Evolutionary conservation across 148 eudicot species (phyloP).

Genomic region (Arbutus unedo): DNA sequence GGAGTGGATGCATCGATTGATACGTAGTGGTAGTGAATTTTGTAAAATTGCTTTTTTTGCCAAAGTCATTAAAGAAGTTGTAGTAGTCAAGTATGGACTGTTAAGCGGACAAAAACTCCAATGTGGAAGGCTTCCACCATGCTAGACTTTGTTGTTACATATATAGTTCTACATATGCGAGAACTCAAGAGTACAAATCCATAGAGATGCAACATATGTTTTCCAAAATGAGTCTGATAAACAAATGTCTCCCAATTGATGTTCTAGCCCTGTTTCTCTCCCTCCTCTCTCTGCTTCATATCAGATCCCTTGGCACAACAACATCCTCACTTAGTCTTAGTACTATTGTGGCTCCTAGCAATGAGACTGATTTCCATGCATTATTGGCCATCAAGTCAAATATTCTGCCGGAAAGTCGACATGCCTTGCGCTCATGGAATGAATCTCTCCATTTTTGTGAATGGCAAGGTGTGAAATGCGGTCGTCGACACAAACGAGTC

Average conservation of each 20-base stretch:
- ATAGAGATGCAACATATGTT: too few relatives aligned
- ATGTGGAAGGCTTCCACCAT: too few relatives aligned
- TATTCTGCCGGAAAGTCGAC: neutral
- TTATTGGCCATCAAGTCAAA: neutral
- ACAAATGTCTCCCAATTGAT: neutral
- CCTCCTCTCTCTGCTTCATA: neutral
- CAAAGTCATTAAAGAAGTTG: too few relatives aligned
- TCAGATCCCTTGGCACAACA: neutral
- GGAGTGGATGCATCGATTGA: too few relatives aligned
- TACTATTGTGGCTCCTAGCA: neutral
- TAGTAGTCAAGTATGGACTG: too few relatives aligned
- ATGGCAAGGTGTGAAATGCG: neutral
- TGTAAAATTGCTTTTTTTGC: too few relatives aligned
- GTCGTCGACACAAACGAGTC: neutral
- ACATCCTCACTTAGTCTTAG: neutral
- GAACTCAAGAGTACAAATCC: too few relatives aligned
- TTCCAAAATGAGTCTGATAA: neutral
- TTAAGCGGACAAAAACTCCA: too few relatives aligned
- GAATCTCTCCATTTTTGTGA: neutral
- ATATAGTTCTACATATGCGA: too few relatives aligned
- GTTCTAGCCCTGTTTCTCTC: neutral
- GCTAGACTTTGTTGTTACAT: too few relatives aligned
- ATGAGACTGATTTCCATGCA: neutral
- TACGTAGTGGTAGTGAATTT: too few relatives aligned
- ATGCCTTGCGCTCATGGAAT: neutral